Conservation (phyloP, 306 rosid genomes). For the Vigna radiata region DNA sequence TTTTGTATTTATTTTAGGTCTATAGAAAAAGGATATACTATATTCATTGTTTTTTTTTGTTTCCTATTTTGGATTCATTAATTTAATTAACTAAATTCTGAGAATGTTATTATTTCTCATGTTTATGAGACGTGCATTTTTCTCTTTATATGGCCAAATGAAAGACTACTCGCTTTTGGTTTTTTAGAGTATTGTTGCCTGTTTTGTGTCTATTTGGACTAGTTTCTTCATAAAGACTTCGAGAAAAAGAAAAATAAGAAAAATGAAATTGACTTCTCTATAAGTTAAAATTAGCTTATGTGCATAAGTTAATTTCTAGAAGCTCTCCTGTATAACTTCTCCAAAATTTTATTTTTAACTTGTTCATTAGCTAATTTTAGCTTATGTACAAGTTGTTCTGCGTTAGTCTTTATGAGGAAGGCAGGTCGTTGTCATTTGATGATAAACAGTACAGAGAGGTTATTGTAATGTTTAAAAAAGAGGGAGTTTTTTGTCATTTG, state of each 20-base stretch:
- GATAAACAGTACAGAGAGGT: background rate
- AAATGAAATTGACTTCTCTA: no score
- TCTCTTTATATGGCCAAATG: background rate
- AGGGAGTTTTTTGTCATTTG: constrained; percentile 7
- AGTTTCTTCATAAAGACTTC: no score
- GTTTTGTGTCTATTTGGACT: background rate
- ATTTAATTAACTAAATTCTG: background rate
- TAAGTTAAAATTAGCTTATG: no score
- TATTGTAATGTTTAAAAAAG: constrained; percentile 3
- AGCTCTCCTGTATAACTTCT: no score
- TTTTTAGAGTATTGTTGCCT: background rate
- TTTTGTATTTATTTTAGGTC: background rate
- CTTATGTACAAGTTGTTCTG: background rate
- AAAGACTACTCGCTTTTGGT: background rate
- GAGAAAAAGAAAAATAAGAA: no score
- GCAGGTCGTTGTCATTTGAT: background rate
- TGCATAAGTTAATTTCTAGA: no score
- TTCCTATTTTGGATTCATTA: background rate
- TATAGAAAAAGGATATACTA: background rate
- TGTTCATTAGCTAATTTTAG: no score
- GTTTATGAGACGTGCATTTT: background rate
- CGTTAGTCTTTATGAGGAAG: background rate
- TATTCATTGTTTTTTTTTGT: background rate
- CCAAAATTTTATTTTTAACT: no score
- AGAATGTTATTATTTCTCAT: background rate